Conservation (phyloP, 2,329 filamentous ascomycete species). For the Epichloe gansuensis region DNA sequence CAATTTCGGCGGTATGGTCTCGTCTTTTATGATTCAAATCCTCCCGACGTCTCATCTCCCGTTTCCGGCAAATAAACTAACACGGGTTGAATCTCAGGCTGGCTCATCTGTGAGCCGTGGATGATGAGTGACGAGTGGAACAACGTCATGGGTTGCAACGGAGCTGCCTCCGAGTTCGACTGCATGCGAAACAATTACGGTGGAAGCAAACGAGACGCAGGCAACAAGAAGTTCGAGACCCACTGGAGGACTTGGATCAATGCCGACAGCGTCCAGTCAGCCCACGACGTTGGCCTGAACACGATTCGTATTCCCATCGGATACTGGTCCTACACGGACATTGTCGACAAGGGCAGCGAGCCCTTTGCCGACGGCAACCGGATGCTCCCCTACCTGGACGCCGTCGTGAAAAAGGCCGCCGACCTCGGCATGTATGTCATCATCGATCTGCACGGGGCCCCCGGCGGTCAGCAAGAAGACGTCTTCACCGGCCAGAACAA, state of each 20-base stretch:
- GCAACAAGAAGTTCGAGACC: conserved; percentile 31
- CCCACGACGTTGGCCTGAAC: conserved; percentile 39
- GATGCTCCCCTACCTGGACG: conserved; percentile 20
- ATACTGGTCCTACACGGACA: conserved; percentile 37
- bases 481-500: conserved; percentile 29
- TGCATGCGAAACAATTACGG: conserved; percentile 27
- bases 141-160: conserved; percentile 31
- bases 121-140: conserved; percentile 31
- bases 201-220: conserved; percentile 19
- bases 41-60: too few species aligned
- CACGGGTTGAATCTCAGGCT: conserved; percentile 5
- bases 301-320: conserved; percentile 40
- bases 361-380: conserved; percentile 28
- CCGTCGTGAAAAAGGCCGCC: conserved; percentile 18
- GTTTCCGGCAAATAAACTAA: neutral
- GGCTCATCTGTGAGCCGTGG: conserved; percentile 38
- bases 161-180: conserved; percentile 34
- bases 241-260: conserved; percentile 29
- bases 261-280: conserved; percentile 29
- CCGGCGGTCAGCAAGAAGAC: conserved; percentile 31
- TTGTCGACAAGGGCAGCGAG: conserved; percentile 33
- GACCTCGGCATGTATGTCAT: conserved; percentile 21
- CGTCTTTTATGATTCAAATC: too few species aligned
- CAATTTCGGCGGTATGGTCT: conserved; percentile 31
- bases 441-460: conserved; percentile 31